Base-by-base conservation (phyloP, 2,329 filamentous ascomycete genomes). In the Pochonia chlamydosporia region DNA sequence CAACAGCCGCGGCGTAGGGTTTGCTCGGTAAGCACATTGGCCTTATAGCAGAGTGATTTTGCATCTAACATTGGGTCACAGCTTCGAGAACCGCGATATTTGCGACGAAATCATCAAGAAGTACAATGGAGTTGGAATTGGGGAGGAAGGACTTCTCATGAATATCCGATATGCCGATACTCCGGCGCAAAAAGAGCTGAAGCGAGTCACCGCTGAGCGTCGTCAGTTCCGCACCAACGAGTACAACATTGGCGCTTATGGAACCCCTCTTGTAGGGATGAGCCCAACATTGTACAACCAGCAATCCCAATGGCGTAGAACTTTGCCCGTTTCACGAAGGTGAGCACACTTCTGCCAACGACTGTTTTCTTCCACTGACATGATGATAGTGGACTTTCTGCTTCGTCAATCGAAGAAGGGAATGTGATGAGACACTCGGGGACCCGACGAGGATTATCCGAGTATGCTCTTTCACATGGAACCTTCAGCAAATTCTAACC, bases 141-240 rank as follows among this genome's bases (percentile, higher is more conserved):
- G 87, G 35, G 82, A 87, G 28, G 89, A 95, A 59, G 82, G 85
- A 24, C 81, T 93, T 54, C 84, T 91, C 53, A 81, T 93, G 69
- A 91, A 96, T 69, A 90, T 99, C 57, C 91, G 93, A 55, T 99
- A 95, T 65, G 92, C 95, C 53, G 93, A 99, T 63, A 99, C 93
- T 31, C 89, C 93, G 47, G 87, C 92, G 52, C 93, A 99, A 69
- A 99, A 99, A 74, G 83, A 93, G 63, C 78, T 99, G 57, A 99
- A 99, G 78, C 87, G 93, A 54, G 87, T 96, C 63, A 97, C 92
- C 36, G 90, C 93, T 26, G 90, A 96, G 64, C 89, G 91, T 49
- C 90, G 93, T 51, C 89, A 95, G 62, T 97, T 96, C 71, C 89
- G 93, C 50, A 93, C 92, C 49, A 93, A 93, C 49, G 93, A 97